A percentile compares a stretch with the other conserved stretches of the same genome.
These are phyloP conservation scores for Chlamydomonas applanata DNA, from an alignment of 139 green algal genomes.

Conservation along the genomic window DNA sequence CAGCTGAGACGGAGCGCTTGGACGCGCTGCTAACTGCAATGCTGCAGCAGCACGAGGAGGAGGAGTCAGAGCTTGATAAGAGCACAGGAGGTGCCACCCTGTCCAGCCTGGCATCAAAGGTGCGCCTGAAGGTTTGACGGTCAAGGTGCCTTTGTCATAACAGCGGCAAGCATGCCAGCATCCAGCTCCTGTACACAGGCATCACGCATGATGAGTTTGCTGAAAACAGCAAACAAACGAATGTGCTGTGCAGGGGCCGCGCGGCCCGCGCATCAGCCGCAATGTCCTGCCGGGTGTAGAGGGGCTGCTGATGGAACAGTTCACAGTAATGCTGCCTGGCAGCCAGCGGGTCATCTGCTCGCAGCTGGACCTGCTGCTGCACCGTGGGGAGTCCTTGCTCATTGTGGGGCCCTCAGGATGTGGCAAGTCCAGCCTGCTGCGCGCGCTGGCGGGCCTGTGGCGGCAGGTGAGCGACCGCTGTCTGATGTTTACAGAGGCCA, in stretches of 20 bases:
- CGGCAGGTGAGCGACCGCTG: neutral
- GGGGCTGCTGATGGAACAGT: neutral
- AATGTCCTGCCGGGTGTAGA: neutral
- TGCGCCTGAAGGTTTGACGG: too few species aligned
- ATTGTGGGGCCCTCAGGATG: constrained; percentile 85
- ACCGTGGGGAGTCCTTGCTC: constrained; percentile 66
- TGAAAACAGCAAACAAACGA: too few species aligned
- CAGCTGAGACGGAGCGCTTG: constrained; percentile 84
- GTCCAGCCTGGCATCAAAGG: too few species aligned
- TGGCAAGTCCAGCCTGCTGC: constrained; percentile 87
- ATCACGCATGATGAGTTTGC: too few species aligned
- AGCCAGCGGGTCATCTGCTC: neutral
- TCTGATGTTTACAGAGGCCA: too few species aligned
- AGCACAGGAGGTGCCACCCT: too few species aligned
- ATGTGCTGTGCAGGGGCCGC: too few species aligned
- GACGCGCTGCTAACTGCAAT: constrained; percentile 72
- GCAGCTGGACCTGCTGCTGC: constrained; percentile 7
- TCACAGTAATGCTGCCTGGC: neutral
- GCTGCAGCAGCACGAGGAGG: constrained; percentile 10
- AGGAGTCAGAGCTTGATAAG: neutral
- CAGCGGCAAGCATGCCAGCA: too few species aligned
- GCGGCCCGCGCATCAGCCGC: too few species aligned
- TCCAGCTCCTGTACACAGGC: too few species aligned
- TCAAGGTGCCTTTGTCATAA: too few species aligned
- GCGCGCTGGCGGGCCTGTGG: constrained; percentile 91